Evolutionary conservation across 1,284 basidiomycete species (phyloP).

Genomic region (Phellopilus nigrolimitatus): DNA sequence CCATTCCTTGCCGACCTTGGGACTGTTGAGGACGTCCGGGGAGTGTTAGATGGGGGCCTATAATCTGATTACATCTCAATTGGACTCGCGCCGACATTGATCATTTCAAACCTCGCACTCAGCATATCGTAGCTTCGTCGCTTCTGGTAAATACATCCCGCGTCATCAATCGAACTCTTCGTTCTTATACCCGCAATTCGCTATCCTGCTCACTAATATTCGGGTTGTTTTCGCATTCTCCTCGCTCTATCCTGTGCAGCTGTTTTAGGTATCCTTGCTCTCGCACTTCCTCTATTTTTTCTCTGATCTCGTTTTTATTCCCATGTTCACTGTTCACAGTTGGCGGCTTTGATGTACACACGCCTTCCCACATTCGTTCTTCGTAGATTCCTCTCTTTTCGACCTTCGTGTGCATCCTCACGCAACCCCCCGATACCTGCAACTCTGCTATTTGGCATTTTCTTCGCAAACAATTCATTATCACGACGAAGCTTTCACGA

Average conservation of each 20-base stretch:
- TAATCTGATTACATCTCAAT: conserved; percentile 30
- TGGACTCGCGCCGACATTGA: background rate
- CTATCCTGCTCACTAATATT: conserved; percentile 8
- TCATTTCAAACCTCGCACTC: background rate
- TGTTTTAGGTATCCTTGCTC: conserved; percentile 13
- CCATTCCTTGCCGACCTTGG: conserved; percentile 90
- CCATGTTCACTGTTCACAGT: conserved; percentile 3
- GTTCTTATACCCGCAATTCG: conserved; percentile 13
- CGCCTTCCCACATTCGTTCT: conserved; percentile 18
- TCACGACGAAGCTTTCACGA: conserved; percentile 8
- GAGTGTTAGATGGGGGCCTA: conserved; percentile 83
- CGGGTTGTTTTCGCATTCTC: conserved; percentile 4
- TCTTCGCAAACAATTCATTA: conserved; percentile 2
- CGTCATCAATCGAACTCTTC: conserved; percentile 8
- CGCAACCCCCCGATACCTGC: conserved; percentile 5
- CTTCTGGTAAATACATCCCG: conserved; percentile 11
- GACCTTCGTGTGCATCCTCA: conserved; percentile 1
- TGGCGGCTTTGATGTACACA: conserved; percentile 11
- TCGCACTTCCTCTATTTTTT: conserved; percentile 2
- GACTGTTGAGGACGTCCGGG: conserved; percentile 85
- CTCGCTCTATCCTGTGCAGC: conserved; percentile 8
- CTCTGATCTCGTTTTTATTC: conserved; percentile 1
- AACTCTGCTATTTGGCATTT: background rate
- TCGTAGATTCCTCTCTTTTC: conserved; percentile 6
- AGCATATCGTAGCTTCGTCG: background rate